Conservation (phyloP, 805 yeast species). For the Saturnispora hagleri region DNA sequence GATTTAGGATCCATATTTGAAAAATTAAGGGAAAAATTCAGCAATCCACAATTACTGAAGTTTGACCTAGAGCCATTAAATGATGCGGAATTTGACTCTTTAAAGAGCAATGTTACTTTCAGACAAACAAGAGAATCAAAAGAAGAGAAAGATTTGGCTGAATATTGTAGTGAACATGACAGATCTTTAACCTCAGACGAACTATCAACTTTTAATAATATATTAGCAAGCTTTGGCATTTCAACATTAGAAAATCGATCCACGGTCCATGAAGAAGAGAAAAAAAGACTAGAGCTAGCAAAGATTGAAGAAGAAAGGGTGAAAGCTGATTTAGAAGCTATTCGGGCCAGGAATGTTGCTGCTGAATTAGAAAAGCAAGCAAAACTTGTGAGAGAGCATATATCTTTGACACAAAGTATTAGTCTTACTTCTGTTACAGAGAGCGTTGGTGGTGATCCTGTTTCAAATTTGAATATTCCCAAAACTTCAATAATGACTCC, state of each 20-base stretch:
- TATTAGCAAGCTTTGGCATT: constrained; percentile 3
- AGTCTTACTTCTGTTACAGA: background rate
- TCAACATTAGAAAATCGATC: background rate
- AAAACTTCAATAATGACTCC: background rate
- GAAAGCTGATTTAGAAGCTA: constrained; percentile 1
- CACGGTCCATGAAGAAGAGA: background rate
- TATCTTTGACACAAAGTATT: background rate
- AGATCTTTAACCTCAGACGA: constrained; percentile 4
- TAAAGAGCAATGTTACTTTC: constrained; percentile 2
- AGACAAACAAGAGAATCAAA: constrained; percentile 13
- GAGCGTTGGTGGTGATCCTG: background rate
- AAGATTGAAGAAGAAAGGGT: background rate
- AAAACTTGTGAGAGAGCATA: background rate
- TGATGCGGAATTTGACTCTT: constrained; percentile 10
- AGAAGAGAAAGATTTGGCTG: constrained; percentile 12
- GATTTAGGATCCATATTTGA: constrained; percentile 17
- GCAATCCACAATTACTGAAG: constrained; percentile 18
- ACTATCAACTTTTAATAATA: constrained; percentile 6
- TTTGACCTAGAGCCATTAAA: constrained; percentile 12
- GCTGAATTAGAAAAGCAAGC: constrained; percentile 5
- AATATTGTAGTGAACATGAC: constrained; percentile 9
- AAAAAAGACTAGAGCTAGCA: background rate
- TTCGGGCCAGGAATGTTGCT: background rate
- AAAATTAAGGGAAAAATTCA: constrained; percentile 16
- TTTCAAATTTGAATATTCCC: background rate